A percentile compares a stretch with the other conserved stretches of the same genome.
Evolutionary conservation across 2,329 filamentous ascomycete genomes (phyloP).

Genomic region (Ophiostoma quercus): DNA sequence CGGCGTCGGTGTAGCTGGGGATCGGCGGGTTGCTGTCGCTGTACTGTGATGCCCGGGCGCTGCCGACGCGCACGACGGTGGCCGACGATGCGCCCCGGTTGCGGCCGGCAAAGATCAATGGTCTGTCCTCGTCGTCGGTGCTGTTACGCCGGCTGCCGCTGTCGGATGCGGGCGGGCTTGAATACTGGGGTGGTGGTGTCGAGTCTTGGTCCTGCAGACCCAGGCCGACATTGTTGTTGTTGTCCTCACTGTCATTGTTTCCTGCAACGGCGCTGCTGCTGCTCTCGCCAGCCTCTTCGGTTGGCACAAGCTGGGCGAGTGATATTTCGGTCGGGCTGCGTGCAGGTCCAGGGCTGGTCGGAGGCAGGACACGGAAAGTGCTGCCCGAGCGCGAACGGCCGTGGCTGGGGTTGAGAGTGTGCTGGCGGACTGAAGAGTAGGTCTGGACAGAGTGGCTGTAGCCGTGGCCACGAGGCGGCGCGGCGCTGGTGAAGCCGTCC

Average conservation of each 20-base stretch:
- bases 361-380: slow-evolving; percentile 67
- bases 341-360: slow-evolving; percentile 81
- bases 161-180: slow-evolving; percentile 59
- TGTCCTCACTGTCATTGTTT: neutral
- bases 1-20: slow-evolving; percentile 74
- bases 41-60: neutral
- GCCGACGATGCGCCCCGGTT: slow-evolving; percentile 48
- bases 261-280: slow-evolving; percentile 41
- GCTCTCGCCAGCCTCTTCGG: slow-evolving; percentile 66
- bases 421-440: slow-evolving; percentile 36
- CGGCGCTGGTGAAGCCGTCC: slow-evolving; percentile 44
- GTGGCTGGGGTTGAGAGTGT: slow-evolving; percentile 56
- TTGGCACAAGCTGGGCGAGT: slow-evolving; percentile 72
- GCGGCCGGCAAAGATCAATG: slow-evolving; percentile 48
- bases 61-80: slow-evolving; percentile 31
- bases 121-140: slow-evolving; percentile 51
- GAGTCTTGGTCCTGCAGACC: slow-evolving; percentile 53
- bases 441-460: slow-evolving; percentile 45
- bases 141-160: slow-evolving; percentile 53
- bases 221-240: slow-evolving; percentile 36
- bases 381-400: slow-evolving; percentile 65
- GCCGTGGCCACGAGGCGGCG: slow-evolving; percentile 39
- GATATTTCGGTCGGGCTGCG: slow-evolving; percentile 95
- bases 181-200: slow-evolving; percentile 68
- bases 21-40: slow-evolving; percentile 55